Percentiles rank a stretch among this genome's conserved stretches.
Evolutionary conservation across 805 yeast genomes (phyloP).

Genomic region (Saccharomycopsis malanga): DNA sequence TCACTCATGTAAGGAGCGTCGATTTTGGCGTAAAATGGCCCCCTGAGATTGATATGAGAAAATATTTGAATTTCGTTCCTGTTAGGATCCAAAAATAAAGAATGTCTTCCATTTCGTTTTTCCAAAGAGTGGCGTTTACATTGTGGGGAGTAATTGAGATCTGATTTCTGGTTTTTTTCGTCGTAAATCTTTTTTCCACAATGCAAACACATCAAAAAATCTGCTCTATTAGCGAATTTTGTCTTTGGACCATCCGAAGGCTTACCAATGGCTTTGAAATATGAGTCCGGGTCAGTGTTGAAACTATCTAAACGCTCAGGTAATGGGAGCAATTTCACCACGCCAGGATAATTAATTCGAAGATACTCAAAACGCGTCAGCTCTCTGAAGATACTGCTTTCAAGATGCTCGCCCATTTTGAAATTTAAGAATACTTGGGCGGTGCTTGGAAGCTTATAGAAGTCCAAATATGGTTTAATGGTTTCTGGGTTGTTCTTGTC

Average conservation of each 20-base stretch:
- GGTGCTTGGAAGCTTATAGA: slow-evolving; percentile 8
- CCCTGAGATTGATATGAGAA: slow-evolving; percentile 19
- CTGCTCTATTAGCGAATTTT: slow-evolving; percentile 27
- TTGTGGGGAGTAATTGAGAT: neutral
- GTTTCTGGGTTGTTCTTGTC: slow-evolving; percentile 4
- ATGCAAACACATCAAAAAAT: slow-evolving; percentile 38
- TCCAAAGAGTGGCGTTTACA: neutral
- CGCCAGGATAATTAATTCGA: slow-evolving; percentile 45
- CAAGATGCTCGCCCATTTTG: neutral
- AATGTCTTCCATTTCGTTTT: neutral
- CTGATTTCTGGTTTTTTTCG: neutral
- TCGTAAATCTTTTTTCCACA: slow-evolving; percentile 37
- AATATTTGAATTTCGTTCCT: slow-evolving; percentile 28
- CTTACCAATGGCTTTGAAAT: slow-evolving; percentile 2
- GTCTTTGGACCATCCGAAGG: neutral
- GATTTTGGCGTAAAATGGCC: slow-evolving; percentile 28
- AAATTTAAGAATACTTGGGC: neutral
- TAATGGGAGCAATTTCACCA: slow-evolving; percentile 44
- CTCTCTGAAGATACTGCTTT: neutral
- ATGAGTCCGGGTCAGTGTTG: slow-evolving; percentile 27
- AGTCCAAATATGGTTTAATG: slow-evolving; percentile 9
- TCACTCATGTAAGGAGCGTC: slow-evolving; percentile 66
- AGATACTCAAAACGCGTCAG: neutral
- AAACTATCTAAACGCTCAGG: slow-evolving; percentile 41
- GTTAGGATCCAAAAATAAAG: slow-evolving; percentile 20